Base-by-base conservation (phyloP, 306 rosid species). In the Prinsepia uniflora region DNA sequence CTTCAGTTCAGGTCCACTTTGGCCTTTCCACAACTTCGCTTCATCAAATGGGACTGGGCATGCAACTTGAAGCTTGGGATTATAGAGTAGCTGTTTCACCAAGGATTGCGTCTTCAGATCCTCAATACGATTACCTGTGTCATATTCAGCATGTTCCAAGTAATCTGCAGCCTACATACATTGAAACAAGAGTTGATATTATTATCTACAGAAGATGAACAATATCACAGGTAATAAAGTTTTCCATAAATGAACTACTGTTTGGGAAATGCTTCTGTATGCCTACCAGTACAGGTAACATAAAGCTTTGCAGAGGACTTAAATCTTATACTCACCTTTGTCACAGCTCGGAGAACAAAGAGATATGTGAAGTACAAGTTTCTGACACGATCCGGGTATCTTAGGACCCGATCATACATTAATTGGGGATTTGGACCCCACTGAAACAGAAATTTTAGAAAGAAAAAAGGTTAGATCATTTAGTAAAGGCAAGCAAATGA, bases 1-100 rank as follows among this genome's bases (percentile, higher is more conserved):
- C 77, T 90, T 94, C 47, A 94, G 82, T 81, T 94, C 96, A 65
- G 99, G 99, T 81, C 96, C 99, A 56, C 90, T 83, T 76, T 91
- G 91, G 73, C 97, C 99, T 78, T 85, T 87, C 99, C 99, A 94
- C 84, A 94, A 79, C 78, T 89, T 94, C 75, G 99, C 97, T 87
- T 94, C 99, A 75, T 89, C 97, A 80, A 89, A 94, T 61, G 99
- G 99, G 63, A 94, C 74, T 66, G 99, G 99, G 84, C 99, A 94
- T n/a, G 99, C 96, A 63, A 91, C 83, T 86, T 89, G 97, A 41
- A 94, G 82, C 78, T 91, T 81, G 22, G 96, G 87, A 77, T 83
- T 84, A 79, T 82, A 80, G 63, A 91, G 96, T 54, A 91, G 81
- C 77, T 91, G 99, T 75, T 64, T 89, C 73, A 86, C 81, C 74